phyloP scores from a whole-genome alignment of 257 asterid genomes.

The Salvia splendens region DNA sequence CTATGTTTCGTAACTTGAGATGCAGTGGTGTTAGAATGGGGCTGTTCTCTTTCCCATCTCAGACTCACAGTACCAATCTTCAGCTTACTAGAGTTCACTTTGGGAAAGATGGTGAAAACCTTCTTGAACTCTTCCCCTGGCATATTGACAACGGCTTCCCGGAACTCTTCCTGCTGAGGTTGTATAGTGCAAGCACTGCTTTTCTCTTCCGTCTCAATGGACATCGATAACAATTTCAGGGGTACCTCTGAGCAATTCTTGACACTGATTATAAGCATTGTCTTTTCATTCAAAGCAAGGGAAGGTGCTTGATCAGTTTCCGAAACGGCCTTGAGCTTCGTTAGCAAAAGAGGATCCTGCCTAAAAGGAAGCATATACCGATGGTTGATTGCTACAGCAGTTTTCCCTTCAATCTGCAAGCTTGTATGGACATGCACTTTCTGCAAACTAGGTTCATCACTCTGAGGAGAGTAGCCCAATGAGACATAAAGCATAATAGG shows the following conservation, averaged over 20 bases:
- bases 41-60: constrained; percentile 70
- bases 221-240: constrained; percentile 64
- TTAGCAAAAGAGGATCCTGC: constrained; percentile 77
- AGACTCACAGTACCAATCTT: constrained; percentile 63
- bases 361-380: constrained; percentile 77
- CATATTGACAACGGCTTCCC: constrained; percentile 53
- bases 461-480: constrained; percentile 70
- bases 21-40: constrained; percentile 15
- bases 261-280: constrained; percentile 67
- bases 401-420: constrained; percentile 93
- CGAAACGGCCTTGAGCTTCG: constrained; percentile 57
- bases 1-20: constrained; percentile 68
- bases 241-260: constrained; percentile 92
- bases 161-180: constrained; percentile 54
- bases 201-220: constrained; percentile 56
- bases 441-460: constrained; percentile 61
- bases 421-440: constrained; percentile 93
- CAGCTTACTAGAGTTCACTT: constrained; percentile 43
- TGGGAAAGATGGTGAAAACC: constrained; percentile 72
- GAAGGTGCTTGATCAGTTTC: constrained; percentile 61
- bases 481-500: constrained; percentile 95
- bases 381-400: constrained; percentile 73
- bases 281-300: constrained; percentile 69
- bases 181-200: constrained; percentile 45
- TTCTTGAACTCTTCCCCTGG: constrained; percentile 95